Conservation (phyloP, 2,329 filamentous ascomycete species). For the Xylaria sp. region DNA sequence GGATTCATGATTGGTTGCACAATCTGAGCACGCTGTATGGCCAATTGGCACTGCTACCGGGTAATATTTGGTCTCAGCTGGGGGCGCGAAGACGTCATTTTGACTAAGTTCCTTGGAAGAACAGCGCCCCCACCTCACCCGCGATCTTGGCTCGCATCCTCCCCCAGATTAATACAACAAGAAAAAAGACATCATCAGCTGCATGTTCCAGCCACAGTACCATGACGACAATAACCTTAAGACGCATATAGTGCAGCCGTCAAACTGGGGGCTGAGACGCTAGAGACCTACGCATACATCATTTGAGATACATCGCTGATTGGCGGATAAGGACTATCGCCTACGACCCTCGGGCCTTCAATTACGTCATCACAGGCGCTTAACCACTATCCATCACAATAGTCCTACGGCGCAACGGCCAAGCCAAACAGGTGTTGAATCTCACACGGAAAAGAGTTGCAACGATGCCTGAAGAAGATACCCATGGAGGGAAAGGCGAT, state of each 20-base stretch:
- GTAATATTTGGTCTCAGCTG: neutral
- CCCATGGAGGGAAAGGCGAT: conserved; percentile 25
- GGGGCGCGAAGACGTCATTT: conserved; percentile 29
- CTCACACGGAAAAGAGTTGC: neutral
- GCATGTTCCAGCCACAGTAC: conserved; percentile 21
- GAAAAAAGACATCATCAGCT: conserved; percentile 11
- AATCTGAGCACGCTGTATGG: neutral
- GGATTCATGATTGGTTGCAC: neutral
- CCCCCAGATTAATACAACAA: neutral
- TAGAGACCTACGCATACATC: conserved; percentile 5
- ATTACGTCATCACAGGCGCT: conserved; percentile 19
- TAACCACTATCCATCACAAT: neutral
- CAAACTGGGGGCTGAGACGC: neutral
- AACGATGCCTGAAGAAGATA: conserved; percentile 22
- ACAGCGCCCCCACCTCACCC: conserved; percentile 23
- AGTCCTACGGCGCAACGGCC: neutral
- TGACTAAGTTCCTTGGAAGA: conserved; percentile 18
- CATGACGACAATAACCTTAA: conserved; percentile 19
- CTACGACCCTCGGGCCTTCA: neutral
- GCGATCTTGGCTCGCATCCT: neutral
- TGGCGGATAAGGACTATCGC: neutral
- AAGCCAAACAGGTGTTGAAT: neutral
- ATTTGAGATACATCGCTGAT: neutral
- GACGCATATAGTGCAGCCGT: neutral
- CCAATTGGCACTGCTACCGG: conserved; percentile 1